Base-by-base conservation (phyloP, 2,329 filamentous ascomycete genomes). In the Pleomassaria siparia region DNA sequence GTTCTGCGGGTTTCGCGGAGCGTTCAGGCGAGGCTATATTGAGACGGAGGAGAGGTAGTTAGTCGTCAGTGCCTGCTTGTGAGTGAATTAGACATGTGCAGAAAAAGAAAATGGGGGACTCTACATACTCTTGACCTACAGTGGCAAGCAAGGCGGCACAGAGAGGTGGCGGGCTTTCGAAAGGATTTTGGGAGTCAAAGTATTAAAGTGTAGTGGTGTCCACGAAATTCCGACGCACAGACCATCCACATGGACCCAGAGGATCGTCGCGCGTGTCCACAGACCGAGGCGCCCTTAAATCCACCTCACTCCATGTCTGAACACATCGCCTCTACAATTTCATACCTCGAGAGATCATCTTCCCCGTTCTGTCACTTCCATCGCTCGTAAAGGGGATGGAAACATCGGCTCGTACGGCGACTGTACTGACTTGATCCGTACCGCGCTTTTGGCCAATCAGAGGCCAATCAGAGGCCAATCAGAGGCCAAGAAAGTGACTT, bases 211-310 rank as follows among this genome's bases (percentile, higher is more conserved):
- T 9, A n/a, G 5, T 15, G 11, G 25, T 26, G 24, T 13, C 22
- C 18, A 28, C 20, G 22, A 28, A 22, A 40, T 26, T 40, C 13
- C 8, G 29, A 41, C 44, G 53, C 53, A 56, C 53, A 44, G 50
- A 43, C 47, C 39, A 35, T 16, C 33, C 29, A 28, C n/a, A n/a
- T n/a, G n/a, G n/a, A n/a, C n/a, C n/a, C n/a, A 42, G 18, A 35
- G 53, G 50, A 56, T 56, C 50, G 50, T 45, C 50, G n/a, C n/a
- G n/a, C n/a, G n/a, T 28, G 29, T 25, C 37, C 32, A 40, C 26
- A 29, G 35, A 13, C 40, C 24, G 46, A 16, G 16, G 36, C 18
- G 28, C 42, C 47, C 43, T 60, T 56, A 59, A 60, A 48, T 46
- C 39, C 52, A 59, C 55, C 43, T 57, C 54, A 30, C 37, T 46